Conservation (phyloP, 1,284 basidiomycete species). For the Fomes fomentarius region DNA sequence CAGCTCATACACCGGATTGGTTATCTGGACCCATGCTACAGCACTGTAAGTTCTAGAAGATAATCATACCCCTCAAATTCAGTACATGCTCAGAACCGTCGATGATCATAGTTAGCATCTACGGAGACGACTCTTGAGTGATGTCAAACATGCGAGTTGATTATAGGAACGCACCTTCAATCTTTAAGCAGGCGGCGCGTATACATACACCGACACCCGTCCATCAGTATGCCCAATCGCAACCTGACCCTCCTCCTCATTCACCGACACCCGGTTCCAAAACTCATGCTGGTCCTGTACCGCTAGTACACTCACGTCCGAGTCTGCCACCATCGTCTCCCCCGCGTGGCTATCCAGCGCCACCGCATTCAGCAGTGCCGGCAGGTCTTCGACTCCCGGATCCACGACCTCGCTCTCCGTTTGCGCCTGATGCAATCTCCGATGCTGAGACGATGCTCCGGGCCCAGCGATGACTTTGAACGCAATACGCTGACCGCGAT, state of each 20-base stretch:
- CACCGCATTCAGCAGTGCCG: constrained; percentile 6
- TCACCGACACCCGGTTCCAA: constrained; percentile 58
- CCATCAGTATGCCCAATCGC: constrained; percentile 56
- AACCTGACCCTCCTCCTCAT: constrained; percentile 63
- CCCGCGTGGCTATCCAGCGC: constrained; percentile 26
- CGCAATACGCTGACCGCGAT: constrained; percentile 60
- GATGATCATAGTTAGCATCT: no score
- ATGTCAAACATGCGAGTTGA: no score
- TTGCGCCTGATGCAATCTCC: not conserved
- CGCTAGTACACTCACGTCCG: constrained; percentile 45
- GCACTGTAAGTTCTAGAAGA: no score
- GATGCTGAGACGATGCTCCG: not conserved
- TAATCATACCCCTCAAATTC: no score
- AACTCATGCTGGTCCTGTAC: constrained; percentile 44
- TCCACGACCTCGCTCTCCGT: constrained; percentile 15
- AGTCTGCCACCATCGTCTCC: constrained; percentile 24
- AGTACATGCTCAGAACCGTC: no score
- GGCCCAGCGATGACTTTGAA: constrained; percentile 40
- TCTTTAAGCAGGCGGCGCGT: constrained; percentile 11
- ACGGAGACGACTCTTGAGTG: no score
- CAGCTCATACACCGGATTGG: no score
- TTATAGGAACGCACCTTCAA: not conserved
- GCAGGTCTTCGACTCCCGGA: constrained; percentile 15
- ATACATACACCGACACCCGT: constrained; percentile 46
- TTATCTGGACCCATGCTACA: no score